These are phyloP conservation scores for Solanum megistacrolobum DNA, from an alignment of 257 asterid genomes.

Conservation along the genomic window DNA sequence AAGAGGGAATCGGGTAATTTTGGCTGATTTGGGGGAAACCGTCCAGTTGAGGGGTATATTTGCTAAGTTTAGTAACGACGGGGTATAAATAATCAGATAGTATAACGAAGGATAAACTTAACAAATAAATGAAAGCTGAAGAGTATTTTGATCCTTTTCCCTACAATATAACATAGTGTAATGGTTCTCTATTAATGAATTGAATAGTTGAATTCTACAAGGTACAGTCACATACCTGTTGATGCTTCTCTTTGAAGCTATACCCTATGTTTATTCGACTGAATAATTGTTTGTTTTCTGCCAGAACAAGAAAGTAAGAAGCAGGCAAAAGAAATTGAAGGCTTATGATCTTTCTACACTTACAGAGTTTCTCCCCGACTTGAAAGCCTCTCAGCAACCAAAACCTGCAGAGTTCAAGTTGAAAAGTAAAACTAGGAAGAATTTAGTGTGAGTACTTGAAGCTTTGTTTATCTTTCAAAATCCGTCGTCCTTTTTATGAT, in stretches of 20 bases:
- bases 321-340: constrained; percentile 51
- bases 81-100: not conserved
- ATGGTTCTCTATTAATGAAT: not conserved
- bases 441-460: constrained; percentile 46
- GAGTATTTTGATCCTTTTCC: too few species aligned
- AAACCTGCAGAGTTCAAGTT: constrained; percentile 40
- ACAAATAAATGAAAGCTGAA: not conserved
- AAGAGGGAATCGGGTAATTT: not conserved
- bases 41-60: not conserved
- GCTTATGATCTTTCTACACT: constrained; percentile 66
- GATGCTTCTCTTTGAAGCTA: not conserved
- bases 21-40: not conserved
- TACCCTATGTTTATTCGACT: not conserved
- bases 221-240: not conserved
- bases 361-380: constrained; percentile 56
- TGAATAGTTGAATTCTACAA: not conserved
- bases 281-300: constrained; percentile 1
- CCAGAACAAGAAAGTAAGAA: constrained; percentile 33
- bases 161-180: not conserved
- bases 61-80: not conserved
- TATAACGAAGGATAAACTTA: not conserved
- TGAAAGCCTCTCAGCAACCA: constrained; percentile 24
- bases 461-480: not conserved
- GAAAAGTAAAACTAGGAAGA: constrained; percentile 52
- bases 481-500: not conserved